phyloP scores from a whole-genome alignment of 352 stramenopile genomes.

The Phytophthora sansomeana region DNA sequence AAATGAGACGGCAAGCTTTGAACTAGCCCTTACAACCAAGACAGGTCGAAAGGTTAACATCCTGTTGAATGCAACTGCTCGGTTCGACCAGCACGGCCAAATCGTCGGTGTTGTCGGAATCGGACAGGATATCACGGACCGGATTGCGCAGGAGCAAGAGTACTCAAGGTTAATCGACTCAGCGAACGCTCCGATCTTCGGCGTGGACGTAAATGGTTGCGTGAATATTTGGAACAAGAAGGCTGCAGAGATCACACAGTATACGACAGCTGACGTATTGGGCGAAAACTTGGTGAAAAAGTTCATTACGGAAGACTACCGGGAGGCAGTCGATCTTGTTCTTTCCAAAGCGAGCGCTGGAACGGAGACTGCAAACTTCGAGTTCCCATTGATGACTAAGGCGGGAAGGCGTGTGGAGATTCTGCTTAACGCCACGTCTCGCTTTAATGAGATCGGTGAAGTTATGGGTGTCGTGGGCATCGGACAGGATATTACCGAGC shows the following conservation, averaged over 20 bases:
- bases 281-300: too few species aligned
- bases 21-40: constrained; percentile 44
- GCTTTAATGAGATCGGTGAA: constrained; percentile 10
- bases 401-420: constrained; percentile 61
- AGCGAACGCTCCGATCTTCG: constrained; percentile 74
- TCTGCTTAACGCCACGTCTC: constrained; percentile 45
- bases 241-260: too few species aligned
- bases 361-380: constrained; percentile 71
- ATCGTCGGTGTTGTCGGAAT: constrained; percentile 32
- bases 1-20: constrained; percentile 51
- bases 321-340: too few species aligned
- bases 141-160: constrained; percentile 79
- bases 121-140: constrained; percentile 80
- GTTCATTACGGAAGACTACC: too few species aligned
- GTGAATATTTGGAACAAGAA: too few species aligned
- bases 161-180: constrained; percentile 65
- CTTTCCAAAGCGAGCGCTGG: too few species aligned
- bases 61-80: constrained; percentile 54
- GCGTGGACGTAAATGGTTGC: constrained; percentile 79
- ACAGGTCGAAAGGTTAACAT: too few species aligned
- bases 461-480: constrained; percentile 33
- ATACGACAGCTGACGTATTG: too few species aligned
- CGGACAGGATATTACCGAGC: constrained; percentile 61
- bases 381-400: constrained; percentile 73
- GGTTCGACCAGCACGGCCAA: too few species aligned